Conservation (phyloP, 768 basidiomycete species). For the Boletus reticuloceps region DNA sequence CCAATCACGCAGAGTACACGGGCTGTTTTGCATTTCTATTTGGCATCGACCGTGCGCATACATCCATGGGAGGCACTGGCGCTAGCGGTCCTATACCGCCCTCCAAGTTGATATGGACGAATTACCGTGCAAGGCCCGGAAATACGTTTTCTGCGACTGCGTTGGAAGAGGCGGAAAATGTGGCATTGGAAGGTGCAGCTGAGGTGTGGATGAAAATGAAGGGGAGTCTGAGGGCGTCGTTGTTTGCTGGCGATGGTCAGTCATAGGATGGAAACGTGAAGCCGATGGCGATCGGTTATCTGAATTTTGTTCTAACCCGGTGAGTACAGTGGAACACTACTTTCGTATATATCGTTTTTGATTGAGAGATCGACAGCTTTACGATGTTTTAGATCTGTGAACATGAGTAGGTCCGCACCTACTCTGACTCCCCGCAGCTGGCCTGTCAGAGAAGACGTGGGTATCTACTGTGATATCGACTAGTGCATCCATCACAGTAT, state of each 20-base stretch:
- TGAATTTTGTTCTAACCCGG: too few relatives aligned
- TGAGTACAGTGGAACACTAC: background rate
- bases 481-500: background rate
- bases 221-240: constrained; percentile 32
- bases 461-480: background rate
- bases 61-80: background rate
- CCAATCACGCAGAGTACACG: constrained; percentile 35
- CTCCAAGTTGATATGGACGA: constrained; percentile 27
- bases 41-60: constrained; percentile 12
- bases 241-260: constrained; percentile 30
- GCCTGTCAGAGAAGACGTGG: background rate
- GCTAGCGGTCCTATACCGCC: constrained; percentile 14
- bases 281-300: constrained; percentile 5
- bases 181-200: constrained; percentile 47
- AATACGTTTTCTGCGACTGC: constrained; percentile 38
- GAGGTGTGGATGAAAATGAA: constrained; percentile 50
- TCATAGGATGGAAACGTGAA: constrained; percentile 24
- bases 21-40: constrained; percentile 75
- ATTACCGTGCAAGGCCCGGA: constrained; percentile 17
- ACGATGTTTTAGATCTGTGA: too few relatives aligned
- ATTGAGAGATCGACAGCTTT: background rate
- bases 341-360: background rate
- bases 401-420: too few relatives aligned
- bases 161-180: constrained; percentile 43
- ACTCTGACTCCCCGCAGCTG: too few relatives aligned